Evolutionary conservation across 441 rosid genomes (phyloP), one percentile per base, ranked within the genome.

Genomic region (Erodium texanum): DNA sequence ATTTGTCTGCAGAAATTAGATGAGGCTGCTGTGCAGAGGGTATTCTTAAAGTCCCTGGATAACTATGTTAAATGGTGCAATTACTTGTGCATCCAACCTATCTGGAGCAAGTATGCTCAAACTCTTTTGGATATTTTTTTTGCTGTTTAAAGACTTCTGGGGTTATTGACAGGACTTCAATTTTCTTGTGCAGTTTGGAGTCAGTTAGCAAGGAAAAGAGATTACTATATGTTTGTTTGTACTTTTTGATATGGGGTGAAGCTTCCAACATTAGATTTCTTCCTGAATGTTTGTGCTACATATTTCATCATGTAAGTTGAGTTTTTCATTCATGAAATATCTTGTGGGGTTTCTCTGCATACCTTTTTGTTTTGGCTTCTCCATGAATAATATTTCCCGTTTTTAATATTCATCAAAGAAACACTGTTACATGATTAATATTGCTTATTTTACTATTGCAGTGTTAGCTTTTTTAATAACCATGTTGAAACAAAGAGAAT

Each of bases 241-340:
- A 92, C 80, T 89, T 85, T 76, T 80, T 88, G 68, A 89, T 94
- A 70, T 94, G 99, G 99, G 99, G 99, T 32, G 99, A 94, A 83
- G 98, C 98, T 77, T 75, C 98, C 77, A 94, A 94, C 74, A 71
- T 92, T 65, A 86, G 99, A 83, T 94, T 86, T 76, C 87, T 94
- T 85, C 99, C 99, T 23, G 99, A 94, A 83, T 94, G 99, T 81
- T 79, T 94, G 75, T 94, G 99, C 87, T 94, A 94, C 86, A 88
- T 94, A 76, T 94, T 92, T 80, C 99, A 94, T 82, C 89, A 94
- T 79, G 97, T 91, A 79, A 82, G 90, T 82, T 32, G 66, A 69
- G 32, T 54, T 2, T 38, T 11, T 11, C 18, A 52, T 52, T 52
- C 20, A 19, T 7, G 6, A 32, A 32, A 32, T 32, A 27, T 4